These are phyloP conservation scores for Neocatenulostroma microsporum DNA, from an alignment of 2,329 filamentous ascomycete genomes.

Conservation along the genomic window DNA sequence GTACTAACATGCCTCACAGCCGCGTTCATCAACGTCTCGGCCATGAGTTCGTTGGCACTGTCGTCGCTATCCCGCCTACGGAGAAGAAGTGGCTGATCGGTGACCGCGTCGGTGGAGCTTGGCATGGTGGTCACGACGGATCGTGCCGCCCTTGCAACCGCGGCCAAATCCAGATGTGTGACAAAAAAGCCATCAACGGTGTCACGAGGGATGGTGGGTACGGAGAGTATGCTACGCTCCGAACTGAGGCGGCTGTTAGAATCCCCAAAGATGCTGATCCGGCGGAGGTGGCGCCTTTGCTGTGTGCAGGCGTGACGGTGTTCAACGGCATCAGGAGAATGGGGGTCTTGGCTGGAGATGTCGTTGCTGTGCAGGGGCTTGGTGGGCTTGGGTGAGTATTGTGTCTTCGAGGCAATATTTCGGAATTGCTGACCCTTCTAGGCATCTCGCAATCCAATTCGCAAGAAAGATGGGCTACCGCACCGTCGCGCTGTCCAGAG, in stretches of 20 bases:
- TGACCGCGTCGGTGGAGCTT: conserved; percentile 59
- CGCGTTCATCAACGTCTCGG: conserved; percentile 37
- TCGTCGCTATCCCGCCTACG: conserved; percentile 49
- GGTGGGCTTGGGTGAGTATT: conserved; percentile 30
- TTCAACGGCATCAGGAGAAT: conserved; percentile 47
- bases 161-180: conserved; percentile 61
- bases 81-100: conserved; percentile 55
- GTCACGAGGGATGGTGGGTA: conserved; percentile 59
- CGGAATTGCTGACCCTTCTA: conserved; percentile 36
- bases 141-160: conserved; percentile 56
- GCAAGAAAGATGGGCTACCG: conserved; percentile 46
- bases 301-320: conserved; percentile 44
- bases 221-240: conserved; percentile 52
- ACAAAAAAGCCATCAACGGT: conserved; percentile 56
- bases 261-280: conserved; percentile 43
- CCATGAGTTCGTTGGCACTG: conserved; percentile 63
- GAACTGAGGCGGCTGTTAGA: conserved; percentile 52
- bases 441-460: conserved; percentile 49
- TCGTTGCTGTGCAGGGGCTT: conserved; percentile 46
- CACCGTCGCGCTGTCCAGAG: conserved; percentile 46
- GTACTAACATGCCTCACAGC: conserved; percentile 35
- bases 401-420: conserved; percentile 40
- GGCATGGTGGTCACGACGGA: conserved; percentile 61
- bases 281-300: conserved; percentile 39
- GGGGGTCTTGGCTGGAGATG: conserved; percentile 38